Conservation (phyloP, 225 moss, liverwort and hornwort genomes). For the Pseudoscleropodium purum region DNA sequence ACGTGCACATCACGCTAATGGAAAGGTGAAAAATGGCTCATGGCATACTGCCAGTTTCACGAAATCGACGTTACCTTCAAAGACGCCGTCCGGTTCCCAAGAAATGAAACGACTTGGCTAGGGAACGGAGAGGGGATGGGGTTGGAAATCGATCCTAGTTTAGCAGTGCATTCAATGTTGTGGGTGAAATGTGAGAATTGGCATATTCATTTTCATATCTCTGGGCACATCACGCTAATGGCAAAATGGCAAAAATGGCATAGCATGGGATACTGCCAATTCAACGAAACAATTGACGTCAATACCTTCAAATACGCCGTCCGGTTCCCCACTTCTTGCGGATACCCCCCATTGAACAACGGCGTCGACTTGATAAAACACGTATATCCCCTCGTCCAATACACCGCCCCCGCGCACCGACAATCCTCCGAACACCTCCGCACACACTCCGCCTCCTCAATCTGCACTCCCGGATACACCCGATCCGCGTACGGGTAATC, state of each 20-base stretch:
- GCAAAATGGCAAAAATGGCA: background rate
- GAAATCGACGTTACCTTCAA: background rate
- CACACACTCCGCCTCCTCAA: background rate
- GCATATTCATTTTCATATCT: too few relatives aligned
- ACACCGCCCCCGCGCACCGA: background rate
- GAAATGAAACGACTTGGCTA: background rate
- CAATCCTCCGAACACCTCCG: background rate
- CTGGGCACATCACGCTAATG: too few relatives aligned
- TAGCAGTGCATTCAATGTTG: background rate
- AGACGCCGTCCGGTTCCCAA: background rate
- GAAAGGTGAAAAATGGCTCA: background rate
- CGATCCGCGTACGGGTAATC: background rate
- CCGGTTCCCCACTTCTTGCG: background rate
- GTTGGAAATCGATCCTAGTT: background rate
- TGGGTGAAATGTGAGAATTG: background rate
- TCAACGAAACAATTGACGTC: background rate
- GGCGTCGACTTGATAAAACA: background rate
- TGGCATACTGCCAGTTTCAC: background rate
- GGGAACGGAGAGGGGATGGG: background rate
- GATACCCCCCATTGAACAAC: background rate
- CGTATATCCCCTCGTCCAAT: background rate
- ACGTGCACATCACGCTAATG: background rate
- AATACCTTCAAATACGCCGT: background rate
- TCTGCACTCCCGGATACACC: background rate
- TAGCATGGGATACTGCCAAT: too few relatives aligned